Conservation (phyloP, 805 yeast species). For the Candida schatavii region DNA sequence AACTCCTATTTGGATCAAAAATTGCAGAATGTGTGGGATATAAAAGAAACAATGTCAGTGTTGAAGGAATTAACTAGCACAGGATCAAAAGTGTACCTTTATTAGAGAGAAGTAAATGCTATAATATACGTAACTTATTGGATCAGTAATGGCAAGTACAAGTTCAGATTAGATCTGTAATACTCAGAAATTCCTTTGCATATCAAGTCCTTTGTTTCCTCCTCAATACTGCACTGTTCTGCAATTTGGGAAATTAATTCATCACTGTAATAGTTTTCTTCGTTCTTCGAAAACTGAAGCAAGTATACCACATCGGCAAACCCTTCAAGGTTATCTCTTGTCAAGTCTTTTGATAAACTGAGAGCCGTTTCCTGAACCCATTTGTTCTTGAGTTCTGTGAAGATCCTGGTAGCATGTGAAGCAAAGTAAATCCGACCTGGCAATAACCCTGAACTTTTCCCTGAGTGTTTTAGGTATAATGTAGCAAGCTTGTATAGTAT, state of each 20-base stretch:
- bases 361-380: constrained; percentile 21
- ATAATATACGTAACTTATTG: background rate
- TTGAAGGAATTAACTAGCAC: constrained; percentile 40
- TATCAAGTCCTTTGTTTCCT: constrained; percentile 16
- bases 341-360: background rate
- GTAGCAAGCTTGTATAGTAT: constrained; percentile 18
- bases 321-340: constrained; percentile 4
- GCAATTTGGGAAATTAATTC: background rate
- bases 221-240: constrained; percentile 10
- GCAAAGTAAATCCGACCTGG: constrained; percentile 23
- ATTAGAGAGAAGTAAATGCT: constrained; percentile 20
- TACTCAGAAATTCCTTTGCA: constrained; percentile 22
- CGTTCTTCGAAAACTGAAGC: constrained; percentile 9
- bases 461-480: constrained; percentile 1
- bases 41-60: constrained; percentile 41
- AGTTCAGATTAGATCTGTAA: constrained; percentile 24
- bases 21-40: constrained; percentile 59
- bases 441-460: constrained; percentile 5
- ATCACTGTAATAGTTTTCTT: background rate
- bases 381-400: constrained; percentile 25
- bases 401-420: constrained; percentile 13
- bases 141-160: constrained; percentile 24
- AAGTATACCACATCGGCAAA: constrained; percentile 24
- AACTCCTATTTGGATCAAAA: constrained; percentile 60
- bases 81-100: constrained; percentile 52